Base-by-base conservation (phyloP, 306 rosid genomes). In the Cucurbita pepo region DNA sequence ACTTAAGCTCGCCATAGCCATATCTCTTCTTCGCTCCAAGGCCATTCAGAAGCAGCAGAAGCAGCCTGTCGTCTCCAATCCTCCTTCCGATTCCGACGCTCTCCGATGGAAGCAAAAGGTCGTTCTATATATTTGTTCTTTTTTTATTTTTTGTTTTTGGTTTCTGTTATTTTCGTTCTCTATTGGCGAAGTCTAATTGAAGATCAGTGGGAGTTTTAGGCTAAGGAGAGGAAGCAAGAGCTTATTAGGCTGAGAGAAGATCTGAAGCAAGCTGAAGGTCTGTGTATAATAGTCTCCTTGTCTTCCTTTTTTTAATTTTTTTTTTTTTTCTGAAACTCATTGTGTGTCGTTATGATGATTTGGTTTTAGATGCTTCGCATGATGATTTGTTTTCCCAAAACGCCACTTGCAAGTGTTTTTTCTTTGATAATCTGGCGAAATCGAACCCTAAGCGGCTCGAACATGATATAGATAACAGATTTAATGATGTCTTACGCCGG, bases 21-120 rank as follows among this genome's bases (percentile, higher is more conserved):
- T 89, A 45, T 86, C 97, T 69, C 86, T 94, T 75, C 86, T 94
- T 73, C 88, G 86, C 56, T 87, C 95, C 1, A 89, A 90, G 83
- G 30, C 76, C 69, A 78, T 79, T 30, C 88, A 82, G 43, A 77
- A 18, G 19, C 52, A n/a, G 1, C 80, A 78, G 19, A 62, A 21
- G 15, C 70, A 8, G 19, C 16, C 56, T 63, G 47, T 66, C 45
- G 43, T 81, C 0, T 45, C 44, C 14, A 74, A 76, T 76, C 82
- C 82, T 82, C 75, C 87, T 2, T 80, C 69, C 12, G 56, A 81
- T 40, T 84, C 96, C 57, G 86, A 88, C n/a, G 81, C 86, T 73
- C 82, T 89, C 81, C 94, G 88, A 38, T 94, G 97, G 98, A 94
- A 90, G 83, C 92, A 83, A 67, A 94, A 94, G 98, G 97, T 90